A percentile compares a stretch with the other conserved stretches of the same genome.
phyloP scores from a whole-genome alignment of 2,329 filamentous ascomycete species.

The Aspergillus nomiae region DNA sequence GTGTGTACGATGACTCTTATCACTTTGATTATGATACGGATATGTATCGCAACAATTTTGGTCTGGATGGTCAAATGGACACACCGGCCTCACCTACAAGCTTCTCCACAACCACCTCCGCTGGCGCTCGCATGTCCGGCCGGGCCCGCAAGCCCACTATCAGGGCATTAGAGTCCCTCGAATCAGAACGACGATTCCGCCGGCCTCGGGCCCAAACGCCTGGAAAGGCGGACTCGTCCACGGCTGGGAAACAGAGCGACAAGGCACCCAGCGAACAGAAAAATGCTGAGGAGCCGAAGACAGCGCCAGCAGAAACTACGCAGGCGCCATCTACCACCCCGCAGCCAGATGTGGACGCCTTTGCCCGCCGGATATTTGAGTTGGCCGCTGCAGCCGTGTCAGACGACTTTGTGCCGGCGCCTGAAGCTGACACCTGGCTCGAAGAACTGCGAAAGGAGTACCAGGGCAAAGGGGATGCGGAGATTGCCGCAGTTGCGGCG shows the following conservation, averaged over 20 bases:
- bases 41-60: conserved; percentile 24
- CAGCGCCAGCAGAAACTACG: not conserved
- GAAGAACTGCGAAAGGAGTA: conserved; percentile 18
- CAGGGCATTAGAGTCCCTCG: conserved; percentile 21
- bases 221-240: conserved; percentile 8
- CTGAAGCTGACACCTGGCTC: conserved; percentile 18
- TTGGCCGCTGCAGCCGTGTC: conserved; percentile 19
- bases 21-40: conserved; percentile 25
- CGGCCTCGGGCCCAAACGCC: conserved; percentile 16
- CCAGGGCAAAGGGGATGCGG: conserved; percentile 9
- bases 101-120: conserved; percentile 20
- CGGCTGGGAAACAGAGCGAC: not conserved
- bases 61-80: conserved; percentile 24
- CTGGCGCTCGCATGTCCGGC: conserved; percentile 19
- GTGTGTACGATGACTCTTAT: conserved; percentile 17
- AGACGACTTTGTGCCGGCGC: conserved; percentile 11
- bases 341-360: conserved; percentile 5
- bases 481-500: not conserved
- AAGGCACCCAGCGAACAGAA: not conserved
- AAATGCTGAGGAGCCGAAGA: not conserved
- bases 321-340: not conserved
- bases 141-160: conserved; percentile 25
- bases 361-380: conserved; percentile 19
- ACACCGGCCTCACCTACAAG: conserved; percentile 22
- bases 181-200: conserved; percentile 22